phyloP scores from a whole-genome alignment of 2,329 filamentous ascomycete species.

The Aquanectria penicillioides region DNA sequence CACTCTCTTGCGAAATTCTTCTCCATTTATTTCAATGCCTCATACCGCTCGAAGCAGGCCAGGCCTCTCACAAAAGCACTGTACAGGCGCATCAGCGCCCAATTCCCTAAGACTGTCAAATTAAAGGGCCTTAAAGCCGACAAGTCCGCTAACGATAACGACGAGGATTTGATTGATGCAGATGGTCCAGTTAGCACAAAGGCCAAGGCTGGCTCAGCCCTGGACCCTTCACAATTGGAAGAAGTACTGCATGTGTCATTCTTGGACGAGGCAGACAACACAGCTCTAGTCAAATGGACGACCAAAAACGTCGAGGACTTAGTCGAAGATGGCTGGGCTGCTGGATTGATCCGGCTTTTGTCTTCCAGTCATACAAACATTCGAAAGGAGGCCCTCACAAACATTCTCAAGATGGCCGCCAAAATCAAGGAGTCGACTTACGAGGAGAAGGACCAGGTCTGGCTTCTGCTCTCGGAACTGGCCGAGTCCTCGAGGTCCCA shows the following conservation, averaged over 20 bases:
- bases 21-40: conserved; percentile 64
- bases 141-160: conserved; percentile 22
- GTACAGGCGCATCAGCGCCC: conserved; percentile 45
- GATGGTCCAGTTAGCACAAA: conserved; percentile 8
- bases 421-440: conserved; percentile 75
- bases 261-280: conserved; percentile 58
- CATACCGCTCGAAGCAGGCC: conserved; percentile 61
- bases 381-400: conserved; percentile 78
- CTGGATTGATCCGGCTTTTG: conserved; percentile 77
- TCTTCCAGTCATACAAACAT: conserved; percentile 80
- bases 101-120: conserved; percentile 43
- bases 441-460: conserved; percentile 80
- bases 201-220: conserved; percentile 17
- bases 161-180: conserved; percentile 33
- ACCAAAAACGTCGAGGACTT: conserved; percentile 82
- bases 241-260: conserved; percentile 63
- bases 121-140: conserved; percentile 34
- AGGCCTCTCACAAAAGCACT: conserved; percentile 40
- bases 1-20: conserved; percentile 67
- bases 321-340: conserved; percentile 79
- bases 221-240: conserved; percentile 57
- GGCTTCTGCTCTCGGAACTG: conserved; percentile 82
- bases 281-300: conserved; percentile 71
- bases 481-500: conserved; percentile 74
- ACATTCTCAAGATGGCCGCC: conserved; percentile 71